phyloP scores from a whole-genome alignment of 306 rosid genomes.

The Cucurbita ficifolia region DNA sequence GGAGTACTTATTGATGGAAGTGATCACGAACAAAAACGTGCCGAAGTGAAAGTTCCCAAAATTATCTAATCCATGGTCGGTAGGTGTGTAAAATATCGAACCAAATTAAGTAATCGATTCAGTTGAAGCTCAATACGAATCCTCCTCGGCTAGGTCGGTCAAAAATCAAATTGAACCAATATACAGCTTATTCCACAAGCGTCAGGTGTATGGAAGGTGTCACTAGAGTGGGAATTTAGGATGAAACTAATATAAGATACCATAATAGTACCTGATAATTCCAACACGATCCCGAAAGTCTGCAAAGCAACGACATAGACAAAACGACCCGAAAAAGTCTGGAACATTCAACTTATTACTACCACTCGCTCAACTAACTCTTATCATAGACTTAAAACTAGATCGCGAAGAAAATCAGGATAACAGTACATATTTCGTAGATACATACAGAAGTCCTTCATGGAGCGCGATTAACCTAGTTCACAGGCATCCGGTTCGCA shows the following conservation, averaged over 20 bases:
- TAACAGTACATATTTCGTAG: conserved; percentile 11
- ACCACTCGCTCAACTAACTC: background rate
- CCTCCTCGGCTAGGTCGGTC: no score
- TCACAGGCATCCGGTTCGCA: background rate
- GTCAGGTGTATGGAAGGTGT: background rate
- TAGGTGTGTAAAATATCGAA: no score
- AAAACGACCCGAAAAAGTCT: background rate
- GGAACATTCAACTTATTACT: background rate
- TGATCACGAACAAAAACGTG: no score
- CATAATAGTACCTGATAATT: background rate
- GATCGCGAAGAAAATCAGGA: conserved; percentile 10
- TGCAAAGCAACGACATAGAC: background rate
- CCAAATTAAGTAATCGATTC: no score
- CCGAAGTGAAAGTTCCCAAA: no score
- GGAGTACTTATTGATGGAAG: no score
- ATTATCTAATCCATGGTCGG: no score
- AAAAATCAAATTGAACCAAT: no score
- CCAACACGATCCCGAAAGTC: background rate
- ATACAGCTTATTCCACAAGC: no score
- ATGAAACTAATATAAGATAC: background rate
- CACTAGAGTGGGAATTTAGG: background rate
- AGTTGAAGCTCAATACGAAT: no score
- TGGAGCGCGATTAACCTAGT: background rate
- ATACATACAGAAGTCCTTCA: background rate
- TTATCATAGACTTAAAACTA: background rate